Evolutionary conservation across 202 grass and related monocot species (phyloP).

Genomic region (Panicum virgatum): DNA sequence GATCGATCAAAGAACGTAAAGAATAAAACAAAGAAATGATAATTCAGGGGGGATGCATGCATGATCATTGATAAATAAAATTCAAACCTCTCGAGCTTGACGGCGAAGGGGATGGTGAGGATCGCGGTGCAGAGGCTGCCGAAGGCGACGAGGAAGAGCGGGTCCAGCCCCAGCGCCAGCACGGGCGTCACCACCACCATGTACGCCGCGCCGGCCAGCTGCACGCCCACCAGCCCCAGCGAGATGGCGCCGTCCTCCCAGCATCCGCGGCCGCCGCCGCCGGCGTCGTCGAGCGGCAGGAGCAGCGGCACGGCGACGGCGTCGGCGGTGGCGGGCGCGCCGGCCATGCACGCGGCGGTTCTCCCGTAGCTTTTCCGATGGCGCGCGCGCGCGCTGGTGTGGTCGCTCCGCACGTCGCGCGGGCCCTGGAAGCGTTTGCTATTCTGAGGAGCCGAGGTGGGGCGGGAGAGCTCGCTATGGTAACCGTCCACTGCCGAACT

Average conservation of each 20-base stretch:
- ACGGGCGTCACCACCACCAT: conserved; percentile 69
- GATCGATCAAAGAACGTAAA: background rate
- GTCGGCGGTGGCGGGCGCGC: background rate
- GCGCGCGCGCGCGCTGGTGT: background rate
- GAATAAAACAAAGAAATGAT: background rate
- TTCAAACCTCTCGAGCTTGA: conserved; percentile 58
- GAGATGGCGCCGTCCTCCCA: conserved; percentile 67
- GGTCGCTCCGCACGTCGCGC: conserved; percentile 1
- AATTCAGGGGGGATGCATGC: background rate
- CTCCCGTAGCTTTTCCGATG: background rate
- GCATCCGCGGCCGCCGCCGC: conserved; percentile 10
- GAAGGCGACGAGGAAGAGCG: conserved; percentile 69
- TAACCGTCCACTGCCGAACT: background rate
- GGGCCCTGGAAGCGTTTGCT: background rate
- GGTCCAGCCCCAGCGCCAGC: conserved; percentile 63
- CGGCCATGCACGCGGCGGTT: conserved; percentile 36
- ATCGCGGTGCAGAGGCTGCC: conserved; percentile 57
- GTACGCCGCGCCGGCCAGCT: conserved; percentile 59
- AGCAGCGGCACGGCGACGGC: background rate
- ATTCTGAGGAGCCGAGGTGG: background rate
- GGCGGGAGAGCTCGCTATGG: background rate
- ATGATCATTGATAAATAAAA: background rate
- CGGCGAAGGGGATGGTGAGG: conserved; percentile 57
- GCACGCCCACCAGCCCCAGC: conserved; percentile 60
- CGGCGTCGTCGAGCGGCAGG: background rate